Conservation (phyloP, 2,329 filamentous ascomycete species). For the Aspergillus tubingensis region DNA sequence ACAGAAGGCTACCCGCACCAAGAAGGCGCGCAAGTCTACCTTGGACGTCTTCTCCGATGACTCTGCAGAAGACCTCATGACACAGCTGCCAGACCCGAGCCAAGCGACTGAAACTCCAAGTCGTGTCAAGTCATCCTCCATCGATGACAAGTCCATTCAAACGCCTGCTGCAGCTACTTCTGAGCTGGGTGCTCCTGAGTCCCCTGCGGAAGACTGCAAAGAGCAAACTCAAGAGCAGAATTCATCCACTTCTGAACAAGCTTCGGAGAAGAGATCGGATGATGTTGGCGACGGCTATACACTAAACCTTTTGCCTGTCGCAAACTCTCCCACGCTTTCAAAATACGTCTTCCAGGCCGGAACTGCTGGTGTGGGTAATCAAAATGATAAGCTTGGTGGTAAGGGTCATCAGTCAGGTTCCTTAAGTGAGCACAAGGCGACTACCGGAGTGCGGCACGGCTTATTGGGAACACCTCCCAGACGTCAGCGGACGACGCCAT, state of each 20-base stretch:
- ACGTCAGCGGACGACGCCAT: constrained; percentile 34
- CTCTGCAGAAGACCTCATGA: constrained; percentile 53
- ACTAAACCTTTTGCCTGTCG: constrained; percentile 36
- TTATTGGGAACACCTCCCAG: constrained; percentile 4
- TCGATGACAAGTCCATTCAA: background rate
- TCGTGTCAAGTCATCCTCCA: background rate
- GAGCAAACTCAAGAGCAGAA: background rate
- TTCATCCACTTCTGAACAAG: background rate
- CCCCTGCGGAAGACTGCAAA: background rate
- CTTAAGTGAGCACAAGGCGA: background rate
- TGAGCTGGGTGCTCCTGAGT: background rate
- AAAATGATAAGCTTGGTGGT: background rate
- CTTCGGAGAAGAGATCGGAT: constrained; percentile 6
- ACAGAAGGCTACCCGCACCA: constrained; percentile 38
- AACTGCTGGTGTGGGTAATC: background rate
- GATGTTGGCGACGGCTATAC: constrained; percentile 20
- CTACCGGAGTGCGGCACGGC: background rate
- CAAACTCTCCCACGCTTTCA: constrained; percentile 39
- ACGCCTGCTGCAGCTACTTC: background rate
- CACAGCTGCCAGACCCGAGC: constrained; percentile 44
- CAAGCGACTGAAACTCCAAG: constrained; percentile 1
- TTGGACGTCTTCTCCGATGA: constrained; percentile 58
- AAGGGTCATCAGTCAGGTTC: background rate
- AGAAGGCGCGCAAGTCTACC: constrained; percentile 46
- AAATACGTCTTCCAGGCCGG: constrained; percentile 37